phyloP scores from a whole-genome alignment of 2,329 filamentous ascomycete genomes.

The Xylariaceae sp. region DNA sequence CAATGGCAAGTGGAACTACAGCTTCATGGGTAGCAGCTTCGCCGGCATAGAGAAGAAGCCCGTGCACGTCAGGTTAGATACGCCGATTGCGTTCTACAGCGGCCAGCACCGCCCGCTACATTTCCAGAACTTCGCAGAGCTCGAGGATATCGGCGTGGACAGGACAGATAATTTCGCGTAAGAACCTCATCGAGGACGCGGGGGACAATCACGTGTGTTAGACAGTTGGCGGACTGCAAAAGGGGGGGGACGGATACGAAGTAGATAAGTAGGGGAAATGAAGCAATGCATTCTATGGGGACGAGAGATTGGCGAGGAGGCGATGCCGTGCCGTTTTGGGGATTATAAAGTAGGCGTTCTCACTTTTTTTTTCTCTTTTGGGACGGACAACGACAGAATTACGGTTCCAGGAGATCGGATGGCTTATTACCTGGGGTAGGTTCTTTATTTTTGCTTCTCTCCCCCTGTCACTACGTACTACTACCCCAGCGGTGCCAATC shows the following conservation, averaged over 20 bases:
- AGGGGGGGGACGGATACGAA: no score
- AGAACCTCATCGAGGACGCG: slow-evolving; percentile 29
- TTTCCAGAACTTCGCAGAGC: slow-evolving; percentile 95
- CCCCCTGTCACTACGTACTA: neutral
- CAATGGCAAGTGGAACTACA: slow-evolving; percentile 92
- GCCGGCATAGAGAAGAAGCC: slow-evolving; percentile 86
- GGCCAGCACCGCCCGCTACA: slow-evolving; percentile 90
- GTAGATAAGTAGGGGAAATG: neutral
- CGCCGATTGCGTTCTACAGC: slow-evolving; percentile 86
- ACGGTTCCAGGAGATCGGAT: neutral
- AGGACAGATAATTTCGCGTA: slow-evolving; percentile 90
- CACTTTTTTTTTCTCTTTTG: neutral
- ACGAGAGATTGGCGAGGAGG: neutral
- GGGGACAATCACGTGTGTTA: no score
- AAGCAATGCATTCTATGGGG: neutral
- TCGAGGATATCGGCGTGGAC: slow-evolving; percentile 97
- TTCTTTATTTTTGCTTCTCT: neutral
- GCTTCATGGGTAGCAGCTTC: slow-evolving; percentile 93
- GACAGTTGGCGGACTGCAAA: no score
- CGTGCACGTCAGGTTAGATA: slow-evolving; percentile 91
- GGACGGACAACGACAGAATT: neutral
- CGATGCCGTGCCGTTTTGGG: neutral
- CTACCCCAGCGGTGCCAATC: no score
- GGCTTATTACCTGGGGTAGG: neutral
- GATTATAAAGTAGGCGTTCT: no score